Evolutionary conservation across 179 eudicot genomes (phyloP).

Genomic region (Gypsophila paniculata): DNA sequence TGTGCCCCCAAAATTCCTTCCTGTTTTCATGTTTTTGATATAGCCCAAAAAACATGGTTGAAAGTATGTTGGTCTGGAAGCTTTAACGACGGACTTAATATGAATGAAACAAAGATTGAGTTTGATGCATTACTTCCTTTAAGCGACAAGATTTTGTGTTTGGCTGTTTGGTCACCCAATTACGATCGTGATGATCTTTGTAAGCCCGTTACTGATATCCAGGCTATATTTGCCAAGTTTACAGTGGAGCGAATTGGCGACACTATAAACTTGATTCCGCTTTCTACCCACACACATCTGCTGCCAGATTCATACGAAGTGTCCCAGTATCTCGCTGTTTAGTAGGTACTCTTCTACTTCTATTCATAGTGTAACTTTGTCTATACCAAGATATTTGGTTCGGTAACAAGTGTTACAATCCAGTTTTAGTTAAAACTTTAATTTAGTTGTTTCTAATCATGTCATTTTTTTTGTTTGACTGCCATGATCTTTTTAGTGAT

Average conservation of each 20-base stretch:
- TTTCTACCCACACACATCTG: not conserved
- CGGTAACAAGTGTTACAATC: too few relatives aligned
- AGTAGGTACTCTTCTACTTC: not conserved
- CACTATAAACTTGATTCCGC: not conserved
- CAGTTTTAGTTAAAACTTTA: too few relatives aligned
- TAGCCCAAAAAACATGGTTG: not conserved
- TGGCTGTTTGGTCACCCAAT: not conserved
- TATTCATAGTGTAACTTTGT: not conserved
- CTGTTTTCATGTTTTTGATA: not conserved
- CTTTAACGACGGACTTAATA: not conserved
- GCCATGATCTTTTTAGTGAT: too few relatives aligned
- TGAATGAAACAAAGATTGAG: not conserved
- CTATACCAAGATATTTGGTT: too few relatives aligned
- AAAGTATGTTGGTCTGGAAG: not conserved
- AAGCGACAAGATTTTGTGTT: constrained; percentile 5
- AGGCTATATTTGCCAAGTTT: not conserved
- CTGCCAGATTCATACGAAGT: not conserved
- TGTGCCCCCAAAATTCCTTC: not conserved
- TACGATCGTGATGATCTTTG: not conserved
- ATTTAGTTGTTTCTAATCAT: too few relatives aligned
- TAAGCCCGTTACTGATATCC: not conserved
- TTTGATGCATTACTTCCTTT: constrained; percentile 1
- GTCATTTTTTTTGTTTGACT: too few relatives aligned
- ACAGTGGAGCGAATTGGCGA: not conserved
- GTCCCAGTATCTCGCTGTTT: not conserved